Evolutionary conservation across 2,329 filamentous ascomycete genomes (phyloP).

Genomic region (Neopestalotiopsis rosae): DNA sequence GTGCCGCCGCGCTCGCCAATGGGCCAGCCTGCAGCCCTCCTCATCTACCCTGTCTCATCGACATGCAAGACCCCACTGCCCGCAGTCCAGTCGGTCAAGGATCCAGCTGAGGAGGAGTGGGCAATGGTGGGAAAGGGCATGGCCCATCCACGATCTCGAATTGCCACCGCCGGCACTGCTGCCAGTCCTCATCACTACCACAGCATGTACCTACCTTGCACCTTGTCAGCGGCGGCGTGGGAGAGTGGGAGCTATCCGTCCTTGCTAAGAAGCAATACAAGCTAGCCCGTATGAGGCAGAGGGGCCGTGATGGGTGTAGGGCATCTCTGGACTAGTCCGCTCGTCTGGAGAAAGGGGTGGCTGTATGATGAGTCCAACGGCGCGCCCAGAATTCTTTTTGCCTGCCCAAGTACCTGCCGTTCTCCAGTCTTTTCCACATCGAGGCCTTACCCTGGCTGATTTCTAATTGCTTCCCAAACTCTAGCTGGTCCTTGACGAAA

Average conservation of each 20-base stretch:
- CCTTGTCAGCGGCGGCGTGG: not conserved
- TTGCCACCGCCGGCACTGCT: constrained; percentile 13
- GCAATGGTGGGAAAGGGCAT: not conserved
- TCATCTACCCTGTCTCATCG: not conserved
- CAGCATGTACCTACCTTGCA: too few species aligned
- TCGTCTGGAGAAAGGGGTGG: not conserved
- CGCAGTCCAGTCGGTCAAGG: constrained; percentile 17
- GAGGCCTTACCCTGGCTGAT: constrained; percentile 6
- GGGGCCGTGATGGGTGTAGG: not conserved
- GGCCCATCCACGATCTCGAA: constrained; percentile 8
- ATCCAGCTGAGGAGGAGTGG: constrained; percentile 11
- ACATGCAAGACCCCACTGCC: constrained; percentile 14
- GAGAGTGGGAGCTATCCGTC: constrained; percentile 10
- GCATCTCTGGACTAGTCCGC: not conserved
- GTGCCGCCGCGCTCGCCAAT: constrained; percentile 14
- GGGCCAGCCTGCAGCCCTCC: not conserved
- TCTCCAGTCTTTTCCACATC: constrained; percentile 7
- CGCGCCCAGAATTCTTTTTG: constrained; percentile 7
- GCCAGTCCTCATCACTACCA: not conserved
- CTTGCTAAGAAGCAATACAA: not conserved
- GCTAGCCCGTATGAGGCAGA: not conserved
- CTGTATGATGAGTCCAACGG: constrained; percentile 7
- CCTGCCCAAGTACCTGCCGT: not conserved
- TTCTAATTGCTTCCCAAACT: constrained; percentile 15
- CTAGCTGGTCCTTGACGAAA: constrained; percentile 10